These are phyloP conservation scores for Phialophora expanda DNA, from an alignment of 2,329 filamentous ascomycete genomes.

Conservation along the genomic window DNA sequence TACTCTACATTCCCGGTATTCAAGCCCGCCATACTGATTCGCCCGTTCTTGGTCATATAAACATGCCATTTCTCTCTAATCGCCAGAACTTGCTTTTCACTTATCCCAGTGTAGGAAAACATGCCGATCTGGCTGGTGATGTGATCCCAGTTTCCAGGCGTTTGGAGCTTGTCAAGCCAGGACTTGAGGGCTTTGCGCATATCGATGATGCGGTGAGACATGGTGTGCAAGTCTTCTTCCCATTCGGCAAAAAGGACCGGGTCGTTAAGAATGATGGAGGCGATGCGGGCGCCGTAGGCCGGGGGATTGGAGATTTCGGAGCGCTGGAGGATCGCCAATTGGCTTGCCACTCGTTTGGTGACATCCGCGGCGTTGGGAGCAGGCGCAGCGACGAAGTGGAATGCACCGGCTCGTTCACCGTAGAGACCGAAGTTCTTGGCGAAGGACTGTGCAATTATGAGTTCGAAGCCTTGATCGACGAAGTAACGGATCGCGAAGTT, in stretches of 20 bases:
- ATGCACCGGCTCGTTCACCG: slow-evolving; percentile 92
- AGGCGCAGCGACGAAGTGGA: slow-evolving; percentile 86
- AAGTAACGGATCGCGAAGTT: slow-evolving; percentile 95
- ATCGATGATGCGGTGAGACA: slow-evolving; percentile 91
- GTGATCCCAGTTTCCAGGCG: slow-evolving; percentile 92
- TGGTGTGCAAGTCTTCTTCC: slow-evolving; percentile 88
- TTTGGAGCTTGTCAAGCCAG: slow-evolving; percentile 82
- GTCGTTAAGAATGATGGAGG: slow-evolving; percentile 83
- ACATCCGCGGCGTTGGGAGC: slow-evolving; percentile 67
- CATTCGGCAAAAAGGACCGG: slow-evolving; percentile 81
- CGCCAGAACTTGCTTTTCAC: slow-evolving; percentile 53
- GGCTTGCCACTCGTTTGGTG: slow-evolving; percentile 73
- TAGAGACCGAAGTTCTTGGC: slow-evolving; percentile 80
- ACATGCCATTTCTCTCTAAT: slow-evolving; percentile 57
- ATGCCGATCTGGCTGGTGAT: slow-evolving; percentile 99
- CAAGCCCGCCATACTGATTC: slow-evolving; percentile 97
- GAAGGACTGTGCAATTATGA: slow-evolving; percentile 65
- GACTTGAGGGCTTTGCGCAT: slow-evolving; percentile 81
- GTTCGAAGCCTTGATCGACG: slow-evolving; percentile 83
- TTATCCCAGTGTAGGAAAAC: slow-evolving; percentile 80
- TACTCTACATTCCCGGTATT: slow-evolving; percentile 93
- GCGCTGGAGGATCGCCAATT: slow-evolving; percentile 91
- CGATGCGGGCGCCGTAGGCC: slow-evolving; percentile 90
- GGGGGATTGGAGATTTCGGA: slow-evolving; percentile 98
- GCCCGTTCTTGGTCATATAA: slow-evolving; percentile 86